Conservation (phyloP, 192 early-diverging fungal genomes). For the Mortierella antarctica region DNA sequence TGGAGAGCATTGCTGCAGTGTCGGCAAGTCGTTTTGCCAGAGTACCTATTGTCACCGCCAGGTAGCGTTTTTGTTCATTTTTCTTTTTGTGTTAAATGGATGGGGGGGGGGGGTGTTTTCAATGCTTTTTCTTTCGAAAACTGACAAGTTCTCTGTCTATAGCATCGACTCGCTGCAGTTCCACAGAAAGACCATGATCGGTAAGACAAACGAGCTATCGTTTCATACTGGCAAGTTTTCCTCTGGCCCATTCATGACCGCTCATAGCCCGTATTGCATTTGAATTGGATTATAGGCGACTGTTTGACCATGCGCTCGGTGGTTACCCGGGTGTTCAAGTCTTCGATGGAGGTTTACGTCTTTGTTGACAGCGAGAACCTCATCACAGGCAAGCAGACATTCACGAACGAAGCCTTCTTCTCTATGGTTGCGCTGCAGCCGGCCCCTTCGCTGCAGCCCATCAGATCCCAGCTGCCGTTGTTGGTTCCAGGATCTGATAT, state of each 20-base stretch:
- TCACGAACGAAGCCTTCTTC: slow-evolving; percentile 70
- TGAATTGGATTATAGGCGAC: slow-evolving; percentile 31
- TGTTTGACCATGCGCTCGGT: slow-evolving; percentile 63
- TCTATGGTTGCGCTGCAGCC: slow-evolving; percentile 57
- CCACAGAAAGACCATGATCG: slow-evolving; percentile 62
- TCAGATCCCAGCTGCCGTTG: slow-evolving; percentile 19
- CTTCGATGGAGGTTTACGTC: slow-evolving; percentile 68
- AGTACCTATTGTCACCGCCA: slow-evolving; percentile 67
- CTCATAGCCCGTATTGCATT: too few relatives aligned
- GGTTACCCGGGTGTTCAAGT: slow-evolving; percentile 64
- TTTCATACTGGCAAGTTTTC: too few relatives aligned
- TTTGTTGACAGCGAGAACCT: slow-evolving; percentile 66
- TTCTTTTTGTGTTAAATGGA: neutral
- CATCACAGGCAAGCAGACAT: slow-evolving; percentile 62
- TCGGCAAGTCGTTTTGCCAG: slow-evolving; percentile 67
- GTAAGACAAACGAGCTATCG: slow-evolving; percentile 9
- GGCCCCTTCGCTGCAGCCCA: slow-evolving; percentile 3
- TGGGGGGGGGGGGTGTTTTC: neutral
- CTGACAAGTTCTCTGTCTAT: neutral
- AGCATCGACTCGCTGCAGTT: slow-evolving; percentile 71
- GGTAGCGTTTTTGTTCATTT: slow-evolving; percentile 27
- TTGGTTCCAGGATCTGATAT: slow-evolving; percentile 52
- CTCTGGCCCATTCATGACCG: too few relatives aligned
- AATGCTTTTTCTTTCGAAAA: neutral
- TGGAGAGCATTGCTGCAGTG: slow-evolving; percentile 72